These are phyloP conservation scores for Erysimum cheiranthoides DNA, from an alignment of 345 rosid species.

Conservation along the genomic window DNA sequence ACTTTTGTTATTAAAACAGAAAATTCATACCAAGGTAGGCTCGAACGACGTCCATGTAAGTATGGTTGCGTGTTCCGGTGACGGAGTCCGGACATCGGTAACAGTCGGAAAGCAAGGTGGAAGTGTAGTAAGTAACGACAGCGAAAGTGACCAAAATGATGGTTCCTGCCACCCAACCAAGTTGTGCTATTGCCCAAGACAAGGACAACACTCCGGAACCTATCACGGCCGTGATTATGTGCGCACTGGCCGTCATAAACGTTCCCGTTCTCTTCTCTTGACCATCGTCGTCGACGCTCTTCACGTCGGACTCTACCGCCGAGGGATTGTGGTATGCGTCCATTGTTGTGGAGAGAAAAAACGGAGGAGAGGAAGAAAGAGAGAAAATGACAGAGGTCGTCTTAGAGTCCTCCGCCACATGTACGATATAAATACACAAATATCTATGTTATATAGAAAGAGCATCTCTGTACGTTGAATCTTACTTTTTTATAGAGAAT, in stretches of 20 bases:
- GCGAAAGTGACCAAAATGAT: constrained; percentile 63
- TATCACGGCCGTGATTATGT: constrained; percentile 91
- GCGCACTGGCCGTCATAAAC: constrained; percentile 58
- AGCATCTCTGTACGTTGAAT: constrained; percentile 26
- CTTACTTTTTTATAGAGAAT: constrained; percentile 6
- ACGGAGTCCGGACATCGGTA: constrained; percentile 71
- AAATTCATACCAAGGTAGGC: constrained; percentile 66
- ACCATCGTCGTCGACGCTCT: constrained; percentile 76
- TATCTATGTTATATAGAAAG: constrained; percentile 2
- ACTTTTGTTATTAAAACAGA: background rate
- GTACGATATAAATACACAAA: background rate
- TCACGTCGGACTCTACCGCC: constrained; percentile 26
- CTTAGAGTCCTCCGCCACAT: constrained; percentile 12
- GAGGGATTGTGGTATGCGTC: background rate
- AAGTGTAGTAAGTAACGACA: constrained; percentile 74
- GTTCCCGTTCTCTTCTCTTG: constrained; percentile 67
- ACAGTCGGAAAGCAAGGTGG: constrained; percentile 70
- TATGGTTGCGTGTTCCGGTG: constrained; percentile 76
- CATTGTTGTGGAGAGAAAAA: constrained; percentile 1
- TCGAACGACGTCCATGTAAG: constrained; percentile 81
- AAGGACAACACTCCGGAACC: constrained; percentile 88
- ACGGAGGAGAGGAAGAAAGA: background rate
- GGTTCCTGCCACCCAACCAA: constrained; percentile 86
- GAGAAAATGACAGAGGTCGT: constrained; percentile 29
- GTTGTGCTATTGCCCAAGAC: constrained; percentile 90